phyloP scores from a whole-genome alignment of 768 basidiomycete species.

The Myochromella boudieri region DNA sequence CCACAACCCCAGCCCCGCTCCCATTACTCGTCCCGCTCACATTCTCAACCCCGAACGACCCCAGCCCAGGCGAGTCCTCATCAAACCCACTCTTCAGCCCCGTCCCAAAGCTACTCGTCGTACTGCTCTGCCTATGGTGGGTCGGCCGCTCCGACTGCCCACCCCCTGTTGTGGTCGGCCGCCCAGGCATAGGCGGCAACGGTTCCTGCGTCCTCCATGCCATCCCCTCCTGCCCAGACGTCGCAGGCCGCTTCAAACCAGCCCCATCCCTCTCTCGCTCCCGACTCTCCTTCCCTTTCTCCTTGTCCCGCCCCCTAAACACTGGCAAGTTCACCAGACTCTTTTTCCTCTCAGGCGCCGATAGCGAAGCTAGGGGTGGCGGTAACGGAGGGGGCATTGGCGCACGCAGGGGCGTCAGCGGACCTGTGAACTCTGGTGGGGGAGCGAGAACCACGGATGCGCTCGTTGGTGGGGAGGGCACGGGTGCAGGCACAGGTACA shows the following conservation, averaged over 20 bases:
- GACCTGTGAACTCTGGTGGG: neutral
- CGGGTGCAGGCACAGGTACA: too few relatives aligned
- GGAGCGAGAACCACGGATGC: neutral
- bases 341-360: constrained; percentile 12
- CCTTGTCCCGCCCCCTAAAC: constrained; percentile 10
- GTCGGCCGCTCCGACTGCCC: neutral
- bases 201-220: constrained; percentile 14
- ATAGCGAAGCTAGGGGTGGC: neutral
- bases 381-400: neutral
- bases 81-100: neutral
- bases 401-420: constrained; percentile 3
- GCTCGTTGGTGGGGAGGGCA: neutral
- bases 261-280: constrained; percentile 3
- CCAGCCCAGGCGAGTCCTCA: constrained; percentile 6
- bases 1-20: constrained; percentile 19
- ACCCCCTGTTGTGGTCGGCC: neutral
- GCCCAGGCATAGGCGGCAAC: constrained; percentile 11
- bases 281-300: constrained; percentile 12
- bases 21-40: constrained; percentile 21
- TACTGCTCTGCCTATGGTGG: constrained; percentile 4
- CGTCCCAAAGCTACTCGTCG: neutral
- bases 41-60: constrained; percentile 7
- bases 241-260: constrained; percentile 33
- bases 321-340: constrained; percentile 8
- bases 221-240: constrained; percentile 28